Evolutionary conservation across 2,329 filamentous ascomycete species (phyloP).

Genomic region (Colletotrichum nymphaeae): DNA sequence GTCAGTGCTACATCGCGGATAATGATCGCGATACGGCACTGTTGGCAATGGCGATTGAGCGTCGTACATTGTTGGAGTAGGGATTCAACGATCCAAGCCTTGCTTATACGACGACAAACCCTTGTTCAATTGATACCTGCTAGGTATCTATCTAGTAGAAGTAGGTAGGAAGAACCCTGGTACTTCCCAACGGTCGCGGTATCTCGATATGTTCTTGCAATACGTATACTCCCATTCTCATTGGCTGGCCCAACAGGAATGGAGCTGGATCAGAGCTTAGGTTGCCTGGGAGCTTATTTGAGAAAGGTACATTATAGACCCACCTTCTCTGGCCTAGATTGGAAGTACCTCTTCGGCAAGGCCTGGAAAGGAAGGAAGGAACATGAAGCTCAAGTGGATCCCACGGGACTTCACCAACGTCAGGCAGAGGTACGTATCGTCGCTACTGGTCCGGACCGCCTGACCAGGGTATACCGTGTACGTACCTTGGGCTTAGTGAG

Average conservation of each 20-base stretch:
- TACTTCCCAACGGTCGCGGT: background rate
- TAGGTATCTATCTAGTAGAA: no score
- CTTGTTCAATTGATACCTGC: background rate
- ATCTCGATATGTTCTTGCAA: background rate
- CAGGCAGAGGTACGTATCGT: background rate
- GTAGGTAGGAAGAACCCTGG: no score
- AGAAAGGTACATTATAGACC: background rate
- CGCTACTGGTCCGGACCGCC: background rate
- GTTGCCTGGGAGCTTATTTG: background rate
- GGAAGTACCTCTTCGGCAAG: background rate
- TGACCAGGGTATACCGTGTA: background rate
- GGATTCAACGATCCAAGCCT: background rate
- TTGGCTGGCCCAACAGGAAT: background rate
- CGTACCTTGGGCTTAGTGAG: no score
- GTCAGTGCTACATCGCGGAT: background rate
- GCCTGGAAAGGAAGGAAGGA: background rate
- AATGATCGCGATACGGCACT: background rate
- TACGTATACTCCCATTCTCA: background rate
- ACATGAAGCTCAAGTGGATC: conserved; percentile 10
- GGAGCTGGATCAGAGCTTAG: background rate
- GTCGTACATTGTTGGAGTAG: background rate
- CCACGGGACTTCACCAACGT: background rate
- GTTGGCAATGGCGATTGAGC: background rate
- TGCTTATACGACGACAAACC: background rate
- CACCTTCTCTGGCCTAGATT: background rate